A percentile compares a stretch with the other conserved stretches of the same genome.
Evolutionary conservation across 345 rosid species (phyloP).

Genomic region (Syzygium aromaticum): DNA sequence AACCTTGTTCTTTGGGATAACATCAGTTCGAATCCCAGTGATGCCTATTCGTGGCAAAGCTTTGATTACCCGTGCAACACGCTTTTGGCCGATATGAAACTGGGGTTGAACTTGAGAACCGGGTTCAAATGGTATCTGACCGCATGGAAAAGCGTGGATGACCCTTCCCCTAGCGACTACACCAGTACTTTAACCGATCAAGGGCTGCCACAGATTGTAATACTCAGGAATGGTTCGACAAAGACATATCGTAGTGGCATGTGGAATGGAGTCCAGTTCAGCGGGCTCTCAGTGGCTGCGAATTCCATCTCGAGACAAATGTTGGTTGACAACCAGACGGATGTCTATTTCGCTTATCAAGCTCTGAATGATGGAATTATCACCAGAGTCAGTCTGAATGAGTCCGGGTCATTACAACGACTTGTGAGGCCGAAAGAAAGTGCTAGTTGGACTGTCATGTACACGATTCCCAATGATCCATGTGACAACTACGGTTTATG

Average conservation of each 20-base stretch:
- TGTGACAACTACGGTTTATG: neutral
- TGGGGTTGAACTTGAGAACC: conserved; percentile 17
- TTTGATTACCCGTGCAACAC: conserved; percentile 40
- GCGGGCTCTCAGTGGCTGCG: conserved; percentile 13
- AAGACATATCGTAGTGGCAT: conserved; percentile 11
- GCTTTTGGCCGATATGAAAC: conserved; percentile 29
- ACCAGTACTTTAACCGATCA: conserved; percentile 1
- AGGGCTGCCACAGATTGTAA: conserved; percentile 22
- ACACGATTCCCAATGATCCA: neutral
- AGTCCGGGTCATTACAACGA: neutral
- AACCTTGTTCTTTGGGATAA: conserved; percentile 30
- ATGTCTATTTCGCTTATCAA: conserved; percentile 14
- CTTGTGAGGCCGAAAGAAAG: neutral
- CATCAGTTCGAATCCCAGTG: neutral
- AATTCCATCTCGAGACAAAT: conserved; percentile 5
- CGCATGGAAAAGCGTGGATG: conserved; percentile 29
- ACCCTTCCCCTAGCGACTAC: conserved; percentile 25
- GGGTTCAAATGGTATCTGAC: conserved; percentile 2
- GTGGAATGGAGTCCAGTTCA: conserved; percentile 31
- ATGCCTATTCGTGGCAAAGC: conserved; percentile 31
- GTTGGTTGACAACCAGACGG: conserved; percentile 7
- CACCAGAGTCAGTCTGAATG: neutral
- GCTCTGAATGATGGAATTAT: neutral
- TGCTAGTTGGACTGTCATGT: neutral
- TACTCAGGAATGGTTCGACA: neutral